Evolutionary conservation across 2,329 filamentous ascomycete genomes (phyloP).

Genomic region (Neurospora crassa): DNA sequence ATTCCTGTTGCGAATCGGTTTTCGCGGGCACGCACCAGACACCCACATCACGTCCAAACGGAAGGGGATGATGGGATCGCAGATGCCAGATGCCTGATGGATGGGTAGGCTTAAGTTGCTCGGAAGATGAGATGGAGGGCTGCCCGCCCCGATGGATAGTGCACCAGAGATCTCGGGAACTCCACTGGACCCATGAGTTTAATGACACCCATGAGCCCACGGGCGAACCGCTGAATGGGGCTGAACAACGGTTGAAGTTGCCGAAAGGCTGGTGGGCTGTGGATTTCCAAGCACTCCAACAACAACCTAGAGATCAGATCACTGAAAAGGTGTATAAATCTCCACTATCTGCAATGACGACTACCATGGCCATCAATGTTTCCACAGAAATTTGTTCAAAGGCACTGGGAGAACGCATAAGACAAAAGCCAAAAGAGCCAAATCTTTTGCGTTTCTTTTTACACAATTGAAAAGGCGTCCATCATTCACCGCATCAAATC

Average conservation of each 20-base stretch:
- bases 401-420: neutral
- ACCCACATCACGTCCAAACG: neutral
- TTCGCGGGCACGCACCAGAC: neutral
- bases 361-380: neutral
- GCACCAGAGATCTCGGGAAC: neutral
- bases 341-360: neutral
- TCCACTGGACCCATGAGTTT: neutral
- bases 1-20: neutral
- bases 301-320: neutral
- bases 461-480: neutral
- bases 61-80: neutral
- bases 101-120: neutral
- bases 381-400: neutral
- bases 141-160: neutral
- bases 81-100: neutral
- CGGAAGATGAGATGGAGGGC: neutral
- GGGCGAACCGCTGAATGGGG: neutral
- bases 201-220: neutral
- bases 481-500: neutral
- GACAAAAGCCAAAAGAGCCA: neutral
- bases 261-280: neutral
- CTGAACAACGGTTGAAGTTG: neutral
- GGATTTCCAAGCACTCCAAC: neutral
- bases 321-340: neutral
- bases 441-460: neutral